Evolutionary conservation across 179 eudicot genomes (phyloP), one percentile per base, ranked within the genome.

Genomic region (Beta macrorhiza): DNA sequence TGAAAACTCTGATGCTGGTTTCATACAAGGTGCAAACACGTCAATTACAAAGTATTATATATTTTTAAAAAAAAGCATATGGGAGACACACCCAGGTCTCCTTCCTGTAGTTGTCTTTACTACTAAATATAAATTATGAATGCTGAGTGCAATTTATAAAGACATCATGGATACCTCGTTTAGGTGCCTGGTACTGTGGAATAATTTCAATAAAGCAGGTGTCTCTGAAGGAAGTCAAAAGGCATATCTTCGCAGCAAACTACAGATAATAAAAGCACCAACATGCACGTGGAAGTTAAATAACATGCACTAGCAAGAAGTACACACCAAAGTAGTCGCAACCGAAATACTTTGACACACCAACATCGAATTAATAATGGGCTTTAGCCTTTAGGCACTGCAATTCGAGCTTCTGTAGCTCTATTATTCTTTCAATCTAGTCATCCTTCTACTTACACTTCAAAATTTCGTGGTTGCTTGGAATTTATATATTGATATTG

Each of bases 171-270:
- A 51, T 87, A 94, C 98, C 98, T 90, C 93, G 88, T 77, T 83
- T 82, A 63, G 93, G 94, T 68, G 88, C 86, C 86, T 88, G 90
- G 82, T 86, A 78, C 61, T 86, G 93, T 14, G 97, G 98, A 85
- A 84, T 78, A 80, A 93, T 94, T 87, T 93, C 97, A 67, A 94
- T 90, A 57, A 91, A 94, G 78, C 98, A 93, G 8, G 97, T 93
- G 69, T 94, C 98, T 86, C 98, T 85, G 84, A 94, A 94, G 82
- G 98, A 94, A 69, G 98, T 94, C 84, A 94, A 80, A 74, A 94
- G 94, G 82, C 98, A 94, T 71, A 94, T 94, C 87, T 94, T 94
- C 22, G 96, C 98, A 37, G 87, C 97, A 90, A 93, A 94, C 97
- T 94, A 89, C 89, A 85, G 62, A 71, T 52, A 77, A 74, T 42